Percentiles rank a stretch among this genome's conserved stretches.
Conservation (phyloP, 208 protist species). For the Crithidia brevicula region DNA sequence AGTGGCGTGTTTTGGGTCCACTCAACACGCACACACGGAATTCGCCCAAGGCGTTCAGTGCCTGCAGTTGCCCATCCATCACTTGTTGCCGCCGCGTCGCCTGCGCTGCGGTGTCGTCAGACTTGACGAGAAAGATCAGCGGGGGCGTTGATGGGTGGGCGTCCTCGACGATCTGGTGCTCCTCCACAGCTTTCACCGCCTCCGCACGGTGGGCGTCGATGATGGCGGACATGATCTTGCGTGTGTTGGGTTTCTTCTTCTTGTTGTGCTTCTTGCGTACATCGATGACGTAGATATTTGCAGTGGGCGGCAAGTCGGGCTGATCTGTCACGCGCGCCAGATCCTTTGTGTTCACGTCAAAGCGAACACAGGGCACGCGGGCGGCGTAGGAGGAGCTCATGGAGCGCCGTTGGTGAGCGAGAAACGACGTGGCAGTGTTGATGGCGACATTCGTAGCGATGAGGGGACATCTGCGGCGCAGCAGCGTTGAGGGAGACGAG, state of each 20-base stretch:
- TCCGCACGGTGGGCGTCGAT: constrained; percentile 25
- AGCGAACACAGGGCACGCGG: constrained; percentile 21
- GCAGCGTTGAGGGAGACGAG: too few species aligned
- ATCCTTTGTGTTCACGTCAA: constrained; percentile 19
- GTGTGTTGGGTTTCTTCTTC: constrained; percentile 18
- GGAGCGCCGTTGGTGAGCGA: constrained; percentile 6
- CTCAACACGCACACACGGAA: constrained; percentile 36
- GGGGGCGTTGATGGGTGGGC: constrained; percentile 13
- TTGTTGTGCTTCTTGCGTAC: constrained; percentile 25
- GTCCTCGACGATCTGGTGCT: not conserved
- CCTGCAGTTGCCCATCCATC: constrained; percentile 22
- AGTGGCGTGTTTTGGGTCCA: constrained; percentile 25
- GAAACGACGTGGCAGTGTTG: not conserved
- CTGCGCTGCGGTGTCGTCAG: constrained; percentile 28
- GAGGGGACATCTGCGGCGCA: too few species aligned
- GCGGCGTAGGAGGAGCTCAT: constrained; percentile 18
- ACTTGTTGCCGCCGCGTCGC: constrained; percentile 30
- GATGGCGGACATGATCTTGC: constrained; percentile 12
- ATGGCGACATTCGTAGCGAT: too few species aligned
- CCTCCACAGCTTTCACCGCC: constrained; percentile 15
- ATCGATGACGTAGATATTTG: constrained; percentile 33
- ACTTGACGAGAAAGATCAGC: constrained; percentile 32
- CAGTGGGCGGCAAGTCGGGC: constrained; percentile 20
- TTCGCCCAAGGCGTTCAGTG: constrained; percentile 18
- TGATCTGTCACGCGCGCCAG: constrained; percentile 26